Evolutionary conservation across 2,329 filamentous ascomycete genomes (phyloP), one percentile per base, ranked within the genome.

Genomic region (Sporothrix protearum): DNA sequence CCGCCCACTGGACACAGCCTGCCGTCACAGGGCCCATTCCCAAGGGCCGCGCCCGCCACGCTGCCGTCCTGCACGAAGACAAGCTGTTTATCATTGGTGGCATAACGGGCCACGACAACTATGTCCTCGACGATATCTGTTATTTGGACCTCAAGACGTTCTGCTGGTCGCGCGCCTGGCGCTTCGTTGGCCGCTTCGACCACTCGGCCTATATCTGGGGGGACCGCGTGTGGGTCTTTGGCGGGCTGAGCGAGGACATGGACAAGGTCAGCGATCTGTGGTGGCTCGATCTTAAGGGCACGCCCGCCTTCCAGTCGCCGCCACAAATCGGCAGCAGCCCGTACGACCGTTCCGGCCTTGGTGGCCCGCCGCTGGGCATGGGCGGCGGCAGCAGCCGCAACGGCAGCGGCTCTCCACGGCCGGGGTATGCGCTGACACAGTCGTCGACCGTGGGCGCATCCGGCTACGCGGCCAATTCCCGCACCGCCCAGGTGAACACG

Each of bases 81-180:
- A 98, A 97, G 79, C 85, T 99, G 9, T 99, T 97, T 79, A 91
- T 99, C 73, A 90, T 97, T 72, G 96, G 96, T 71, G 96, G 96
- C n/a, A 93, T 98, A 76, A 97, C 94, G 5, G 95, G 94, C 1
- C 92, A 95, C 75, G 94, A 96, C 75, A 97, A 93, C 78, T 91
- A 93, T 76, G 94, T 98, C 30, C 85, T 98, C 66, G 95, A 98
- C 79, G 96, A 99, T 78, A 93, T 99, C 68, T 97, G 94, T 83
- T 99, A 97, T 78, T 87, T 99, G 66, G 96, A 99, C 79, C 85
- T 99, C 63, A 97, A 97, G 83, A 98, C 96, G 1, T 97, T 93
- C 85, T 97, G 94, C 0, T 99, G 96, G 96, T 98, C 95, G 71
- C 90, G 93, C 71, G 91, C 93, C 53, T 99, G 96, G 96, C 92